phyloP scores from a whole-genome alignment of 2,329 filamentous ascomycete genomes.

The Emergomyces pasteurianus region DNA sequence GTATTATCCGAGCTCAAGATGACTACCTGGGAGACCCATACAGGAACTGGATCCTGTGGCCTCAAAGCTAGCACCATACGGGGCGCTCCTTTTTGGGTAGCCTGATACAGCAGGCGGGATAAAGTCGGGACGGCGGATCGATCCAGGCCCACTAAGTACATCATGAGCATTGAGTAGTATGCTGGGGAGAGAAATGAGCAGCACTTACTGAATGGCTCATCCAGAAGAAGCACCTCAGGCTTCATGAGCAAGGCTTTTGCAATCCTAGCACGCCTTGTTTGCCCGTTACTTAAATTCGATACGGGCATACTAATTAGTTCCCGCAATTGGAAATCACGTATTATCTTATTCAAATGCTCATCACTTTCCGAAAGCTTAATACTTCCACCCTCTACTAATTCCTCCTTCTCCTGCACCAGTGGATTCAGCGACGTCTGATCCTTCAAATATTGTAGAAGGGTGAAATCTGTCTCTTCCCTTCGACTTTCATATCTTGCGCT shows the following conservation, averaged over 20 bases:
- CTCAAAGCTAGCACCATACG: conserved; percentile 65
- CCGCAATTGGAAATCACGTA: conserved; percentile 56
- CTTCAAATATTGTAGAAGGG: conserved; percentile 64
- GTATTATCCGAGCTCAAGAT: conserved; percentile 57
- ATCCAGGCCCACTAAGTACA: conserved; percentile 62
- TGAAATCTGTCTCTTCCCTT: conserved; percentile 78
- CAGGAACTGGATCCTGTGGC: conserved; percentile 75
- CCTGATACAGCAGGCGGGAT: conserved; percentile 54
- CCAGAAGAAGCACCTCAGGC: conserved; percentile 72
- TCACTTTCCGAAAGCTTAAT: conserved; percentile 36
- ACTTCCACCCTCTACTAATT: conserved; percentile 12
- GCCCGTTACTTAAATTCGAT: conserved; percentile 83
- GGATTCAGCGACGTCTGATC: conserved; percentile 78
- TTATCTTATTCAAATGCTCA: conserved; percentile 48
- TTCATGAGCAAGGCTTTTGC: conserved; percentile 68
- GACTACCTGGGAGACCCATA: conserved; percentile 80
- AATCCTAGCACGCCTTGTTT: conserved; percentile 76
- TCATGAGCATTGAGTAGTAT: background rate
- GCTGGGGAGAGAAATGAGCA: background rate
- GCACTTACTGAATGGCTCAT: conserved; percentile 70
- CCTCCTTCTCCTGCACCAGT: conserved; percentile 41
- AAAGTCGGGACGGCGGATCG: conserved; percentile 64
- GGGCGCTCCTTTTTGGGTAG: conserved; percentile 56
- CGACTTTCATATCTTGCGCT: conserved; percentile 83
- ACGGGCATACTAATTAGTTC: conserved; percentile 69